phyloP scores from a whole-genome alignment of 192 early-diverging fungal species.

The Backusella tuberculispora region DNA sequence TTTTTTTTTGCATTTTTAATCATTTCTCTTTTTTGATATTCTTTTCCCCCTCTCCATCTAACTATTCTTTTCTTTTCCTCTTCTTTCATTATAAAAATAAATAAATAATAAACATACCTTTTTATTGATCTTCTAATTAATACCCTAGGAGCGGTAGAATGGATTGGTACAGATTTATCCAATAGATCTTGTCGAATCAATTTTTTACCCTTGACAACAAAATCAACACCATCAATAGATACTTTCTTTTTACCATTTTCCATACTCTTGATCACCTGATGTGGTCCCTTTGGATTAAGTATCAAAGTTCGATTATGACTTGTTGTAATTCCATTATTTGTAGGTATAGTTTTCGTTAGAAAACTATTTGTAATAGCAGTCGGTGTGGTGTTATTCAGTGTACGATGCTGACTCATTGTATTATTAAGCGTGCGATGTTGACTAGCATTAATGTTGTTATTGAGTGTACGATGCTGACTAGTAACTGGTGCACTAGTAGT shows the following conservation, averaged over 20 bases:
- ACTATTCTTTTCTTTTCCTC: too few relatives aligned
- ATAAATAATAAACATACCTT: slow-evolving; percentile 21
- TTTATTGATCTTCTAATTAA: slow-evolving; percentile 12
- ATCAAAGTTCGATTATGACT: slow-evolving; percentile 4
- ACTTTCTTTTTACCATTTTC: slow-evolving; percentile 19
- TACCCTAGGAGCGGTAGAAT: slow-evolving; percentile 12
- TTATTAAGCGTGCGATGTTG: neutral
- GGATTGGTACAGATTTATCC: neutral
- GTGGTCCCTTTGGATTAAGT: slow-evolving; percentile 3
- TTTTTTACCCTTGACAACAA: slow-evolving; percentile 35
- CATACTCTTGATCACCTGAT: neutral
- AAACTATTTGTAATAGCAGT: neutral
- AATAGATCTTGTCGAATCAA: slow-evolving; percentile 27
- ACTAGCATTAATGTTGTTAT: neutral
- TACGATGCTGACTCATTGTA: neutral
- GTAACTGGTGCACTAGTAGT: neutral
- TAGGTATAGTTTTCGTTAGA: neutral
- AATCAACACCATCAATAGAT: slow-evolving; percentile 29
- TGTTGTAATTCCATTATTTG: neutral
- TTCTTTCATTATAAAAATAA: neutral
- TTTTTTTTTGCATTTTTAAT: neutral
- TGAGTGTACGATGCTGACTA: neutral
- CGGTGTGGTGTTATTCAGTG: neutral
- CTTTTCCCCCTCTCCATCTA: neutral
- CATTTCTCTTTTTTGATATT: slow-evolving; percentile 8